A percentile compares a stretch with the other conserved stretches of the same genome.
These are phyloP conservation scores for Limonomyces culmigenus DNA, from an alignment of 1,284 basidiomycete genomes.

Conservation along the genomic window DNA sequence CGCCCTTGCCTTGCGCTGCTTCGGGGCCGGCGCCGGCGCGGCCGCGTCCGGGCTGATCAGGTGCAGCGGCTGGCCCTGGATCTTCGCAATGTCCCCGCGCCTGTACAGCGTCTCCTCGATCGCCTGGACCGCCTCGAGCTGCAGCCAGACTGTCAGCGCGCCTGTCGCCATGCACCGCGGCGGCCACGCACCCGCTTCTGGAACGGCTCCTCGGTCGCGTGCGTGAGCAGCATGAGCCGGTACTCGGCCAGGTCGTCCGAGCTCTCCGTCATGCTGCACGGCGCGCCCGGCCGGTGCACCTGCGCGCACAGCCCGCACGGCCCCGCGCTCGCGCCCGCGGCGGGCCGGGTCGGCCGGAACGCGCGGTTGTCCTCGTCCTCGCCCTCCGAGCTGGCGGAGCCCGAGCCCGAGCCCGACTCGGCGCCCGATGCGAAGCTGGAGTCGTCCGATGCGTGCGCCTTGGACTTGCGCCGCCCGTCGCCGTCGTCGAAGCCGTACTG, in stretches of 20 bases:
- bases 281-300: slow-evolving; percentile 26
- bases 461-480: no score
- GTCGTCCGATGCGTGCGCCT: no score
- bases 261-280: slow-evolving; percentile 46
- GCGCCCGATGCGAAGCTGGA: not conserved
- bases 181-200: slow-evolving; percentile 34
- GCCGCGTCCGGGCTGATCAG: slow-evolving; percentile 18
- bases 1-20: not conserved
- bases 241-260: slow-evolving; percentile 52
- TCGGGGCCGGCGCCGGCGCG: not conserved
- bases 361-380: not conserved
- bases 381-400: not conserved
- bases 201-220: slow-evolving; percentile 43
- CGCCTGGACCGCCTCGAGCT: slow-evolving; percentile 44
- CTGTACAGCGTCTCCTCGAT: slow-evolving; percentile 44
- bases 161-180: slow-evolving; percentile 1
- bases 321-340: no score
- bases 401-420: not conserved
- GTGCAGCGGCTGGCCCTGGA: slow-evolving; percentile 43
- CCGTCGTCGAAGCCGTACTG: slow-evolving; percentile 4
- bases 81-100: slow-evolving; percentile 34
- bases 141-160: slow-evolving; percentile 5
- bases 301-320: slow-evolving; percentile 45
- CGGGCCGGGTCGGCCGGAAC: not conserved
- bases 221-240: slow-evolving; percentile 41